These are phyloP conservation scores for Starmerella vaccinii DNA, from an alignment of 805 yeast species.

Conservation along the genomic window DNA sequence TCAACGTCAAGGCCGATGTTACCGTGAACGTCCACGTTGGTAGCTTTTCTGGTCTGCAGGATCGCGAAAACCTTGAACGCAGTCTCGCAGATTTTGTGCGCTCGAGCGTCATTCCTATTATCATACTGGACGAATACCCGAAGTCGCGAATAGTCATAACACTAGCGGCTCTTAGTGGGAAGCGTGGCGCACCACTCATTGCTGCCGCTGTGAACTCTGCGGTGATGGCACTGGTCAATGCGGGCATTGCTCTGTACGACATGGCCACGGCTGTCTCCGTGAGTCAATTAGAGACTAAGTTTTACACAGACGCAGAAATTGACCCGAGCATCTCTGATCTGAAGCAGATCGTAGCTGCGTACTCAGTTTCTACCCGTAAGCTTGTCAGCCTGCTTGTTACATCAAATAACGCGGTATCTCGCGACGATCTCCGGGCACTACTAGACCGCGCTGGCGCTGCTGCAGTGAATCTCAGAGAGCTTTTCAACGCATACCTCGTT, in stretches of 20 bases:
- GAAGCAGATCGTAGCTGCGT: constrained; percentile 23
- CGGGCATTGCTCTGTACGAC: constrained; percentile 72
- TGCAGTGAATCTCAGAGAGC: constrained; percentile 18
- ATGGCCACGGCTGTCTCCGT: constrained; percentile 45
- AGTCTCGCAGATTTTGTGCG: constrained; percentile 42
- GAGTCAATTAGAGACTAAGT: constrained; percentile 5
- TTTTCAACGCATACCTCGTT: constrained; percentile 22
- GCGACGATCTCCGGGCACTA: constrained; percentile 14
- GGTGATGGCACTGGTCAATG: constrained; percentile 68
- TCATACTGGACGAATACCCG: constrained; percentile 66
- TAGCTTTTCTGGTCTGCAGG: constrained; percentile 38
- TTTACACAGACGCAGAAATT: constrained; percentile 20
- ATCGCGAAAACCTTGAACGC: constrained; percentile 33
- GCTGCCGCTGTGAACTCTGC: constrained; percentile 53
- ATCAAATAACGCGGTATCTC: constrained; percentile 13
- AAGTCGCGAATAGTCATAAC: constrained; percentile 79
- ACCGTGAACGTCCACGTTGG: constrained; percentile 50
- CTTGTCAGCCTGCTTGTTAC: constrained; percentile 23
- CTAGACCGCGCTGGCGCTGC: constrained; percentile 20
- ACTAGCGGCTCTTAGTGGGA: constrained; percentile 49
- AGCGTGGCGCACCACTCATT: constrained; percentile 32
- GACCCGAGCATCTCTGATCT: background rate
- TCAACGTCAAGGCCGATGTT: constrained; percentile 53
- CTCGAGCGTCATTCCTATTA: constrained; percentile 42
- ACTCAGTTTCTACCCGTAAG: constrained; percentile 15